A percentile compares a stretch with the other conserved stretches of the same genome.
Conservation (phyloP, 345 rosid genomes). For the Hevea brasiliensis region DNA sequence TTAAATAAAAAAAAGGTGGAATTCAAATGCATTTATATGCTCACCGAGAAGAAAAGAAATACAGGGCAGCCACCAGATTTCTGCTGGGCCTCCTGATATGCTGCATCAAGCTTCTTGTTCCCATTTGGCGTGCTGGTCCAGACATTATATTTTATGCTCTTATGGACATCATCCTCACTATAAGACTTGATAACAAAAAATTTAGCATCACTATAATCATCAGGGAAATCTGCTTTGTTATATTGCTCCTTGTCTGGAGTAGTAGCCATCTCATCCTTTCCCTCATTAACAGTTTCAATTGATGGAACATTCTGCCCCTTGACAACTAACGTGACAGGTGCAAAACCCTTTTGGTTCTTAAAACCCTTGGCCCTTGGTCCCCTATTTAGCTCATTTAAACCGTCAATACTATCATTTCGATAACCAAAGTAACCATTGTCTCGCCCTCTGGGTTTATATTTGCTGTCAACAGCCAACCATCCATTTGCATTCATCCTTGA, state of each 20-base stretch:
- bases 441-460: slow-evolving; percentile 64
- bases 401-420: slow-evolving; percentile 59
- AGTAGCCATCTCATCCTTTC: slow-evolving; percentile 33
- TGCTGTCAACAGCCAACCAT: slow-evolving; percentile 62
- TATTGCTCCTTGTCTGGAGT: slow-evolving; percentile 63
- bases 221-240: slow-evolving; percentile 65
- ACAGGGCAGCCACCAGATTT: slow-evolving; percentile 70
- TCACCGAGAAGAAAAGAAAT: slow-evolving; percentile 86
- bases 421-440: slow-evolving; percentile 65
- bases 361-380: slow-evolving; percentile 26
- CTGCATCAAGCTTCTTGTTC: slow-evolving; percentile 90
- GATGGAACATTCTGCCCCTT: slow-evolving; percentile 51
- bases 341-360: slow-evolving; percentile 56
- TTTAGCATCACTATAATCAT: slow-evolving; percentile 64
- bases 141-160: slow-evolving; percentile 83
- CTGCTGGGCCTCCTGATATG: slow-evolving; percentile 77
- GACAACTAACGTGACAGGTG: slow-evolving; percentile 39
- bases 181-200: slow-evolving; percentile 89
- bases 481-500: slow-evolving; percentile 59
- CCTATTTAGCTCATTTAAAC: slow-evolving; percentile 76
- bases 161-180: slow-evolving; percentile 98
- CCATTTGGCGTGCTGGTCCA: slow-evolving; percentile 99
- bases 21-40: slow-evolving; percentile 19
- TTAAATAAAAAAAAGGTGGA: neutral
- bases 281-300: slow-evolving; percentile 40